Conservation (phyloP, 495 filamentous ascomycete species). For the Penicillium robsamsonii region DNA sequence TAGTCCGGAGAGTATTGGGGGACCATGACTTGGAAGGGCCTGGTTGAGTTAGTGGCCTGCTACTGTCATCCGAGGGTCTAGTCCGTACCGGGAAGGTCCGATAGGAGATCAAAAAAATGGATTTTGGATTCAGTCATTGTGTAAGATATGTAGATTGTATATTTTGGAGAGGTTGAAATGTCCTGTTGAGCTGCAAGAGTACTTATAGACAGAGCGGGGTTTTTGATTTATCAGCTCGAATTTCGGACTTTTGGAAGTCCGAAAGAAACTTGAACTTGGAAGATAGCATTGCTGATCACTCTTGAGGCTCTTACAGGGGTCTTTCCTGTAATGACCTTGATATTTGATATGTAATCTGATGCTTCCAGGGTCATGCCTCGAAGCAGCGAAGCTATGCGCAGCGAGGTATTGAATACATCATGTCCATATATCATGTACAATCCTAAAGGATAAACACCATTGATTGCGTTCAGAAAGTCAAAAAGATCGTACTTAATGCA, state of each 20-base stretch:
- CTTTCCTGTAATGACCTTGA: too few species aligned
- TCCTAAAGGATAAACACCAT: background rate
- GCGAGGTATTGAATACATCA: too few species aligned
- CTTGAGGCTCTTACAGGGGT: too few species aligned
- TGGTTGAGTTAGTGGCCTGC: conserved; percentile 17
- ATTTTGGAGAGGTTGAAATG: background rate
- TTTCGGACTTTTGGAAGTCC: too few species aligned
- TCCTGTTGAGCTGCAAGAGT: background rate
- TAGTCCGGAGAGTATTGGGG: conserved; percentile 39
- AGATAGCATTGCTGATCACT: too few species aligned
- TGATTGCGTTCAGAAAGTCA: background rate
- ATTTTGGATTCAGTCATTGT: conserved; percentile 32
- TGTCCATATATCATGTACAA: too few species aligned
- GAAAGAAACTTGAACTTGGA: too few species aligned
- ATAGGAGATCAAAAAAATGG: conserved; percentile 42
- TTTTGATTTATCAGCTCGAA: too few species aligned
- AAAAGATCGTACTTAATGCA: background rate
- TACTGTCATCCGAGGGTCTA: background rate
- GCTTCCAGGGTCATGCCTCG: too few species aligned
- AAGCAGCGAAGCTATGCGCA: too few species aligned
- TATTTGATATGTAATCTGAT: too few species aligned
- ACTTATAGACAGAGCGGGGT: too few species aligned
- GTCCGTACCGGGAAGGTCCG: conserved; percentile 32
- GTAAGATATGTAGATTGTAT: background rate
- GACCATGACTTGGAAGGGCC: conserved; percentile 40